Base-by-base conservation (phyloP, 2,329 filamentous ascomycete genomes). In the Setomelanomma holmii region DNA sequence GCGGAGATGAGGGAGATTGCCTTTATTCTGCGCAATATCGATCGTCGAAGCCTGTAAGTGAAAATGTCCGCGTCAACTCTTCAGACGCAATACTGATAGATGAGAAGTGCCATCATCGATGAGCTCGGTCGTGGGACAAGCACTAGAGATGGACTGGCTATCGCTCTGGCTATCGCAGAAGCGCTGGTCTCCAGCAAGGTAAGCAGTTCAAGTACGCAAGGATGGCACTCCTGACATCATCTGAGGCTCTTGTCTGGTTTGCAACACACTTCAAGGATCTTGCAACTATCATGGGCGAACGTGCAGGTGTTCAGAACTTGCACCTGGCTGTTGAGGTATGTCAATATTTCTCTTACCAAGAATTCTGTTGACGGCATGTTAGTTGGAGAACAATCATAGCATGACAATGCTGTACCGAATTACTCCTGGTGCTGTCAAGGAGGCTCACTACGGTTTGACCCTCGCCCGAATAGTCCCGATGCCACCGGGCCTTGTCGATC, bases 1-100 rank as follows among this genome's bases (percentile, higher is more conserved):
- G 84, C 91, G 0, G 95, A 99, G 74, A 98, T 99, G 95, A 84
- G 91, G 36, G 95, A 98, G 66, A 96, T 93, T 78, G 91, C 93
- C 0, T 96, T 96, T 71, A 97, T 99, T 48, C 77, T 98, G 1
- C 84, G 86, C 45, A 96, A 96, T 66, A 85, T 97, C 49, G 88
- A 92, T 58, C 80, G 82, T 5, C 84, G 85, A 41, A 93, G 90
- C 61, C 81, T 96, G 63, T 72, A 56, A 35, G 63, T 54, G n/a
- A 17, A 19, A n/a, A n/a, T n/a, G n/a, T n/a, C n/a, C 20, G 11
- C 2, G 3, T 12, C 6, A 23, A n/a, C 14, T 1, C 5, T 27
- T 3, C 14, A 12, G 19, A 6, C 16, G 22, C 17, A 8, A n/a
- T 47, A 17, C 38, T 47, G 36, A 48, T 30, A 17, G 8, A 5